A percentile compares a stretch with the other conserved stretches of the same genome.
These are phyloP conservation scores for Hortaea sp. DNA, from an alignment of 2,329 filamentous ascomycete species.

Conservation along the genomic window DNA sequence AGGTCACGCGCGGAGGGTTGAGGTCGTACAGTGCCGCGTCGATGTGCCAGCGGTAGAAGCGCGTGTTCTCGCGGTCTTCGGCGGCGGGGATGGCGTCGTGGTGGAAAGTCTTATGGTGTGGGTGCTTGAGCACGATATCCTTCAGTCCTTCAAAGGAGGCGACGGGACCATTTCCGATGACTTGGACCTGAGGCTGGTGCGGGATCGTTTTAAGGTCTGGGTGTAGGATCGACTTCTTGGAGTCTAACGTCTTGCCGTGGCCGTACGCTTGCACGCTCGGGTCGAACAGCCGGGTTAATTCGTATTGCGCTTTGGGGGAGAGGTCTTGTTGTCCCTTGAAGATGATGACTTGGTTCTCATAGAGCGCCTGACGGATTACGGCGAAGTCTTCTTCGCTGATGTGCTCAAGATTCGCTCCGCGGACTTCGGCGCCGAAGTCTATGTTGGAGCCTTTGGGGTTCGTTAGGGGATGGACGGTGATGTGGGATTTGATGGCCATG, in stretches of 20 bases:
- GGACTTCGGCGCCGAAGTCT: slow-evolving; percentile 20
- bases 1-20: slow-evolving; percentile 63
- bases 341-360: slow-evolving; percentile 58
- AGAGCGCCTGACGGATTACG: slow-evolving; percentile 54
- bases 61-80: slow-evolving; percentile 48
- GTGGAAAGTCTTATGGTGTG: slow-evolving; percentile 71
- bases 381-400: slow-evolving; percentile 51
- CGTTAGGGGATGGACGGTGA: slow-evolving; percentile 16
- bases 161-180: slow-evolving; percentile 67
- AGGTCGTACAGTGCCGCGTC: slow-evolving; percentile 68
- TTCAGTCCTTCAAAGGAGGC: slow-evolving; percentile 59
- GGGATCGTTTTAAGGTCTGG: slow-evolving; percentile 73
- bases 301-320: slow-evolving; percentile 61
- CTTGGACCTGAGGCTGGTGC: slow-evolving; percentile 68
- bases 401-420: slow-evolving; percentile 20
- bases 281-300: slow-evolving; percentile 65
- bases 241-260: slow-evolving; percentile 64
- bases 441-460: slow-evolving; percentile 12
- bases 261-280: slow-evolving; percentile 56
- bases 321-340: slow-evolving; percentile 57
- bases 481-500: slow-evolving; percentile 19
- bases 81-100: slow-evolving; percentile 50
- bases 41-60: slow-evolving; percentile 72
- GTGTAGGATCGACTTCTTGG: slow-evolving; percentile 56
- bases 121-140: slow-evolving; percentile 60